phyloP scores from a whole-genome alignment of 148 eudicot species.

The Spergularia marina region DNA sequence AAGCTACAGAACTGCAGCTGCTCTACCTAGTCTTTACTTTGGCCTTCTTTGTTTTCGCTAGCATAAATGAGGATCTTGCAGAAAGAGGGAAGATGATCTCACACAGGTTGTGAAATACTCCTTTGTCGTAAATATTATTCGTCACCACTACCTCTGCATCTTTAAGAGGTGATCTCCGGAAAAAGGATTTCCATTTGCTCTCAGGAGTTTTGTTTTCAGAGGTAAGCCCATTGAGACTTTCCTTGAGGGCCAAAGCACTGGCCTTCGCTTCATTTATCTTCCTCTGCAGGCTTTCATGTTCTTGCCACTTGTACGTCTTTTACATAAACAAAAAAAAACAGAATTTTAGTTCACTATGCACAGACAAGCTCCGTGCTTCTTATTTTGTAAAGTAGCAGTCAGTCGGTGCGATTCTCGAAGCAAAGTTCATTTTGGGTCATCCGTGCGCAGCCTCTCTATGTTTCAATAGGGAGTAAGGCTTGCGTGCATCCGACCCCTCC shows the following conservation, averaged over 20 bases:
- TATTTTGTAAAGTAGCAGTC: no score
- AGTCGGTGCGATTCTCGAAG: no score
- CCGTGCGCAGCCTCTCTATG: no score
- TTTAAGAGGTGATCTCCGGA: constrained; percentile 63
- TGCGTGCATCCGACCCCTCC: no score
- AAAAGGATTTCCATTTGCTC: constrained; percentile 84
- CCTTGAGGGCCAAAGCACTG: constrained; percentile 65
- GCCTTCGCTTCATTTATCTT: constrained; percentile 78
- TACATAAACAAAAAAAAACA: constrained; percentile 11
- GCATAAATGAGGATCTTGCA: constrained; percentile 52
- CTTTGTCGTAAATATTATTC: constrained; percentile 70
- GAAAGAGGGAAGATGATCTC: constrained; percentile 75
- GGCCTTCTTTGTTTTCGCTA: constrained; percentile 7
- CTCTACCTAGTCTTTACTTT: constrained; percentile 61
- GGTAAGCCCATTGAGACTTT: constrained; percentile 52
- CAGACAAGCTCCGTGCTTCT: background rate
- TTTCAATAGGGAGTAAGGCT: no score
- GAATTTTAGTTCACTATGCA: no score
- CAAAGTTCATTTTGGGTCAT: no score
- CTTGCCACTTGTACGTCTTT: constrained; percentile 94
- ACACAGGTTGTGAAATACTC: constrained; percentile 49
- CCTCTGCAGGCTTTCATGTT: constrained; percentile 59
- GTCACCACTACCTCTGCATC: constrained; percentile 40
- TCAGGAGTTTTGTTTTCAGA: constrained; percentile 45
- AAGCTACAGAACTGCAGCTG: background rate